Evolutionary conservation across 2,329 filamentous ascomycete genomes (phyloP).

Genomic region (Alternaria sp.): DNA sequence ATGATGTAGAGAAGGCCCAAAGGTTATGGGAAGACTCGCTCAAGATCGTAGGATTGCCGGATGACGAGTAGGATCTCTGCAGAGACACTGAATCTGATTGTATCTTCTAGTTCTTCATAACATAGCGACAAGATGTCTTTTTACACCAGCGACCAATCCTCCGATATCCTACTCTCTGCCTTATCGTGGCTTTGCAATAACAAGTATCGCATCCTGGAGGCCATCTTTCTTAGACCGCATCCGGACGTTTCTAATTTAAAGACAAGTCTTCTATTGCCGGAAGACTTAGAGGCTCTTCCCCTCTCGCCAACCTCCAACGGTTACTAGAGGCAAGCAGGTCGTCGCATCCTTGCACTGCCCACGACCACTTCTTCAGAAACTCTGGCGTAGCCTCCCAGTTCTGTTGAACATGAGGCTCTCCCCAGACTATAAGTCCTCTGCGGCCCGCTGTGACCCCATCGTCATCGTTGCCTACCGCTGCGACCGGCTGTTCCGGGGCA

Average conservation of each 20-base stretch:
- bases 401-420: constrained; percentile 14
- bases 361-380: constrained; percentile 16
- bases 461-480: neutral
- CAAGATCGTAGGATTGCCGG: constrained; percentile 12
- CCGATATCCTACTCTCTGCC: too few species aligned
- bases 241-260: too few species aligned
- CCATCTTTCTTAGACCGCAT: neutral
- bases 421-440: constrained; percentile 20
- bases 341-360: constrained; percentile 16
- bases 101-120: too few species aligned
- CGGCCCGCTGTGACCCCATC: constrained; percentile 2
- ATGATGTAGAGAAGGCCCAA: constrained; percentile 37
- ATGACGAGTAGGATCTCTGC: neutral
- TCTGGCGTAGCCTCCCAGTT: constrained; percentile 17
- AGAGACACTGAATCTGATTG: too few species aligned
- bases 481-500: neutral
- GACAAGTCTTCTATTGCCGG: neutral
- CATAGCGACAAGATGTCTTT: rapidly evolving
- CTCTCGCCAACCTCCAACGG: constrained; percentile 6
- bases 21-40: constrained; percentile 36
- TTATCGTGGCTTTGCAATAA: neutral
- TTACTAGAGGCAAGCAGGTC: constrained; percentile 15
- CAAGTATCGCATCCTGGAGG: rapidly evolving
- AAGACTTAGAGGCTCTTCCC: constrained; percentile 2
- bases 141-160: too few species aligned